Base-by-base conservation (phyloP, 2,329 filamentous ascomycete genomes). In the Diplocarpon rosae region DNA sequence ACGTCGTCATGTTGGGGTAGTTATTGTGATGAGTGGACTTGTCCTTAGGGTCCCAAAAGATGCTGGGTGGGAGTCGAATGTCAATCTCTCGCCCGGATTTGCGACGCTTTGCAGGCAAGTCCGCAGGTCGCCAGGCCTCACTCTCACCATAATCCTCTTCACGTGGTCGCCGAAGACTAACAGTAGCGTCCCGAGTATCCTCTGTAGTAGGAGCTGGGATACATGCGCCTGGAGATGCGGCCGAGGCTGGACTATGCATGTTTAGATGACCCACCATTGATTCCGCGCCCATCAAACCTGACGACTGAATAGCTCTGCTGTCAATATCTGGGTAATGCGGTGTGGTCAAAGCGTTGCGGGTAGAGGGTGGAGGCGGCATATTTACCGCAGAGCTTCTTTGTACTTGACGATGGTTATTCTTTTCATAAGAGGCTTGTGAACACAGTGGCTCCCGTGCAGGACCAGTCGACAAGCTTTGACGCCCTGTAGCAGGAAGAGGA, bases 1-100 rank as follows among this genome's bases (percentile, higher is more conserved):
- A 64, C 45, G 75, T 69, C 0, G 72, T 78, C 75, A 82, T 80
- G 50, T 77, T 72, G 0, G 78, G 78, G 52, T 82, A 82, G 40
- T 73, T 59, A 3, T 78, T 65, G 51, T 82, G 78, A 69, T 76
- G 78, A 1, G 73, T 78, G 15, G 58, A 64, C 44, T 65, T 65
- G 52, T 80, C 70, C 36, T 67, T 65, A 3, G 65, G 62, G 37
- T 71, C 69, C 78, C 78, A 82, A 54, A 73, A 82, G 1, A 67
- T 66, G 6, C 65, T 67, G 51, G 80, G 78, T 52, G 69, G 66
- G 11, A 78, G 69, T 3, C 73, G 71, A 15, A 66, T 64, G 52
- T 80, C 75, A 33, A 80, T 75, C 51, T 75, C 72, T 17, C 76
- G 69, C n/a, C 67, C 68, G 0, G 73, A 75, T 27, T 68, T 65